Evolutionary conservation across 306 rosid genomes (phyloP), one percentile per base, ranked within the genome.

Genomic region (Malus fusca): DNA sequence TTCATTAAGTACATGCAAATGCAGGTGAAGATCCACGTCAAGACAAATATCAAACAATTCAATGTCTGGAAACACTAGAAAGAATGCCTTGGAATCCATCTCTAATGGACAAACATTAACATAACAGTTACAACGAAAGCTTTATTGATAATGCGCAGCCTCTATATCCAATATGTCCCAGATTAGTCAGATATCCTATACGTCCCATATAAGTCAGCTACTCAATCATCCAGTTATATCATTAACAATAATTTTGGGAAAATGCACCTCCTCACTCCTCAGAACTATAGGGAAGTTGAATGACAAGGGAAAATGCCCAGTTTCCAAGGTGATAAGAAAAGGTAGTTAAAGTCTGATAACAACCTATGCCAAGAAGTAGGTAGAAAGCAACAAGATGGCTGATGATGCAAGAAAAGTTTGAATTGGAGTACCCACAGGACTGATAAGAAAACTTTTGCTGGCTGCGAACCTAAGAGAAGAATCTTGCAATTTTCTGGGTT

Each of bases 401-500:
- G 19, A 72, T 18, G 42, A 73, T 11, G 59, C 40, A 42, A 42
- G 13, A 23, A 58, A 42, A 33, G 2, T 11, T 61, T 3, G 8
- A 70, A 72, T 21, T 33, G 40, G 55, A 71, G 66, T 42, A 60
- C 75, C 59, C 35, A 15, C 28, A 67, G 35, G 58, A 66, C 25
- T 53, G 74, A 73, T 55, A 48, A 35, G 44, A 78, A 18, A 78
- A 18, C 72, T 35, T 19, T 48, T 8, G 21, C 51, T 66, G 76
- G 78, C 64, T 69, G 65, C 68, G 69, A 80, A 76, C 80, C 89
- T 86, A 87, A 75, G 53, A 59, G 80, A 87, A 59, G 79, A 87
- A 79, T 74, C 82, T 69, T 77, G 64, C 74, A 75, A 75, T 71
- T 72, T 60, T n/a, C 40, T 70, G 71, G 67, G 73, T 80, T 26